Conservation (phyloP, 2,329 filamentous ascomycete genomes). For the Dactylonectria estremocensis region DNA sequence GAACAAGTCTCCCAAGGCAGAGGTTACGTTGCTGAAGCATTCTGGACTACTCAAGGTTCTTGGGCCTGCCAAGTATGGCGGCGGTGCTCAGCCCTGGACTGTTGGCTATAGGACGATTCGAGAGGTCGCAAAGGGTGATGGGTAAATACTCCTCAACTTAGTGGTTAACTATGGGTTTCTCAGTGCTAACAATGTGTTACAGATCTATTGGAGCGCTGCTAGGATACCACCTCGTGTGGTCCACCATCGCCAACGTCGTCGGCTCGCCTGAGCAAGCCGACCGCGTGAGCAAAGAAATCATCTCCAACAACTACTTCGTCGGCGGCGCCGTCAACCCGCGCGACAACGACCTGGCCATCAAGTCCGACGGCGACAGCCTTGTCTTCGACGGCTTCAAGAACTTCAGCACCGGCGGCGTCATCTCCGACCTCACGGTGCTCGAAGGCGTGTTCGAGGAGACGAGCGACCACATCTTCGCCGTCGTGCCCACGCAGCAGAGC, state of each 20-base stretch:
- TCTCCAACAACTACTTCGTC: conserved; percentile 76
- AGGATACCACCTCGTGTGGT: conserved; percentile 77
- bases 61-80: conserved; percentile 58
- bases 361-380: conserved; percentile 66
- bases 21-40: conserved; percentile 59
- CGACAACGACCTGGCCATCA: conserved; percentile 73
- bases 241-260: conserved; percentile 72
- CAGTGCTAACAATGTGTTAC: accelerated
- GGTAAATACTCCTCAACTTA: conserved; percentile 53
- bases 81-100: conserved; percentile 61
- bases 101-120: conserved; percentile 72
- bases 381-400: conserved; percentile 75
- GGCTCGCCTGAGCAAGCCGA: conserved; percentile 73
- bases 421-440: conserved; percentile 76
- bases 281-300: conserved; percentile 69
- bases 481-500: conserved; percentile 70
- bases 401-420: conserved; percentile 78
- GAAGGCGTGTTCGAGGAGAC: conserved; percentile 74
- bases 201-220: conserved; percentile 76
- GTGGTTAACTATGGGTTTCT: neutral
- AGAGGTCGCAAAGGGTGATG: conserved; percentile 75
- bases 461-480: conserved; percentile 73
- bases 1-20: conserved; percentile 59
- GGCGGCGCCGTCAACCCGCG: conserved; percentile 77
- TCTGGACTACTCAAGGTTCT: conserved; percentile 58